Evolutionary conservation across 805 yeast species (phyloP).

Genomic region (Metschnikowia lachancei): DNA sequence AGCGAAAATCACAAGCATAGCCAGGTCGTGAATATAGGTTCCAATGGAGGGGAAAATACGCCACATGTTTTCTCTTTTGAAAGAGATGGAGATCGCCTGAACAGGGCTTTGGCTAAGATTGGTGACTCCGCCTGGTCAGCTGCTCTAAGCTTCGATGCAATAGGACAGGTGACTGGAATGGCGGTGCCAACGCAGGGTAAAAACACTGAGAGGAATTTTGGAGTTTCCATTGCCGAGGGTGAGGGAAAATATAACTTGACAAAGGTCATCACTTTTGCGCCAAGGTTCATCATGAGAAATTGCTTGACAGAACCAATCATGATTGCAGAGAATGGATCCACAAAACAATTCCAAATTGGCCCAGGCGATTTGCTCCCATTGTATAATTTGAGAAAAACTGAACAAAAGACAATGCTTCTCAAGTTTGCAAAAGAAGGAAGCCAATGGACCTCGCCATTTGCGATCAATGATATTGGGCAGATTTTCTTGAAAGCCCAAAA

Average conservation of each 20-base stretch:
- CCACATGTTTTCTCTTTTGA: conserved; percentile 89
- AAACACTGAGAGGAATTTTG: conserved; percentile 67
- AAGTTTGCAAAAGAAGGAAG: conserved; percentile 56
- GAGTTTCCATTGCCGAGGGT: conserved; percentile 76
- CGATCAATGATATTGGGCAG: conserved; percentile 80
- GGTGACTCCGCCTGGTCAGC: conserved; percentile 70
- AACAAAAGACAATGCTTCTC: conserved; percentile 58
- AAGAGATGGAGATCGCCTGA: conserved; percentile 51
- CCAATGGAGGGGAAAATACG: conserved; percentile 19
- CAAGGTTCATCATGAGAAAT: conserved; percentile 77
- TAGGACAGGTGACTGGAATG: conserved; percentile 72
- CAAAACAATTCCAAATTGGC: conserved; percentile 45
- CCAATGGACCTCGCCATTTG: conserved; percentile 86
- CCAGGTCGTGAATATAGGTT: conserved; percentile 6
- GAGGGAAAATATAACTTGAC: conserved; percentile 76
- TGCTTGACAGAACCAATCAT: conserved; percentile 53
- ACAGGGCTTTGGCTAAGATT: conserved; percentile 63
- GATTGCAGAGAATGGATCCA: conserved; percentile 66
- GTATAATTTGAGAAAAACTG: conserved; percentile 57
- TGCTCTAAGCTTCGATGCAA: conserved; percentile 81
- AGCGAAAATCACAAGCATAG: conserved; percentile 49
- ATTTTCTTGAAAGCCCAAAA: conserved; percentile 67
- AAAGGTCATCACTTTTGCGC: conserved; percentile 75
- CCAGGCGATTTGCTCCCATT: conserved; percentile 54
- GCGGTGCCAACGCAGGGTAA: conserved; percentile 46